Conservation (phyloP, 2,329 filamentous ascomycete species). For the Reticulascus tulasneorum region DNA sequence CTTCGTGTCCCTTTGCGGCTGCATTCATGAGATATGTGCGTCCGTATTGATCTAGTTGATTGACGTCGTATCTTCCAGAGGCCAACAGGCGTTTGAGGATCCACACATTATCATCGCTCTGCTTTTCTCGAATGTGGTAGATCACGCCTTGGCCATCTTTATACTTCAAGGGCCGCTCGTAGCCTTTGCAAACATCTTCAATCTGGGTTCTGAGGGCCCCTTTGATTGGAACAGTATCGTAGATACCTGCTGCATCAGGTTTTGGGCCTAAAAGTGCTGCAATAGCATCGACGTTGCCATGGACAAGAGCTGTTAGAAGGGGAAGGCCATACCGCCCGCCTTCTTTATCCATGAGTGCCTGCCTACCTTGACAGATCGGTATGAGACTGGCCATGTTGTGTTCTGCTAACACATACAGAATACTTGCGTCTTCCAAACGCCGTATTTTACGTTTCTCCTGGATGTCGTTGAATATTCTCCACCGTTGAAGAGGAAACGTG, state of each 20-base stretch:
- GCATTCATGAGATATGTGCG: not conserved
- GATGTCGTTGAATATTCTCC: not conserved
- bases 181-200: no score
- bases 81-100: no score
- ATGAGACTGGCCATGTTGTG: accelerated
- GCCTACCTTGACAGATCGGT: accelerated
- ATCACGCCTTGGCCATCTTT: no score
- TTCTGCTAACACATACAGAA: not conserved
- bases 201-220: no score
- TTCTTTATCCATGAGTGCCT: accelerated
- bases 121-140: no score
- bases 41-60: not conserved
- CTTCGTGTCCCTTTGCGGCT: not conserved
- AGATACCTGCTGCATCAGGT: no score
- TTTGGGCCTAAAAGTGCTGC: not conserved
- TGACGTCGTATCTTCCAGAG: not conserved
- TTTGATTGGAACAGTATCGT: no score
- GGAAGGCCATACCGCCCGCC: not conserved
- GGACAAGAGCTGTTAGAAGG: not conserved
- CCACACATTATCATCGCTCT: no score
- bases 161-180: no score
- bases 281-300: not conserved
- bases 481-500: accelerated
- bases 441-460: not conserved
- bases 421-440: accelerated